Evolutionary conservation across 768 basidiomycete species (phyloP).

Genomic region (Boletus pseudo-olivaceus): DNA sequence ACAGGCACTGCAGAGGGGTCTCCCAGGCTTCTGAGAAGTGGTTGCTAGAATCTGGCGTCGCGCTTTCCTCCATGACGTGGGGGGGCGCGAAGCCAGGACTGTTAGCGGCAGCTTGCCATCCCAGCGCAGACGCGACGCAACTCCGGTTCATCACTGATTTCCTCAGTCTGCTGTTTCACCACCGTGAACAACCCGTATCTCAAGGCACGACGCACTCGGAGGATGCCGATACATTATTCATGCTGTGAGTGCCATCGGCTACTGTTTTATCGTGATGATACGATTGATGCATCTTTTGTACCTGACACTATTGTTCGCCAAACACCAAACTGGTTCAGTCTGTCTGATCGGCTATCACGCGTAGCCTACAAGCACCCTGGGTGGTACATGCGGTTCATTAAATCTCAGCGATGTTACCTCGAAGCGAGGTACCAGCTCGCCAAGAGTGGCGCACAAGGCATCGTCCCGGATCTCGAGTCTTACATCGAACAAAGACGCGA

Average conservation of each 20-base stretch:
- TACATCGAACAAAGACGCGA: slow-evolving; percentile 48
- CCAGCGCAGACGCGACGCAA: slow-evolving; percentile 55
- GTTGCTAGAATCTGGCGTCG: slow-evolving; percentile 21
- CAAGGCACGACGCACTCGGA: not conserved
- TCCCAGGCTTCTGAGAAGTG: slow-evolving; percentile 30
- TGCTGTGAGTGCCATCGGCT: slow-evolving; percentile 17
- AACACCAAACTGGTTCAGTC: slow-evolving; percentile 22
- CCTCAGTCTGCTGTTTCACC: slow-evolving; percentile 40
- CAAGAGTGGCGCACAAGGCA: slow-evolving; percentile 17
- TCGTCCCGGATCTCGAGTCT: slow-evolving; percentile 41
- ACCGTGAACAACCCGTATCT: slow-evolving; percentile 29
- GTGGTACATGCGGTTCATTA: slow-evolving; percentile 44
- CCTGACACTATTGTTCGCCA: not conserved
- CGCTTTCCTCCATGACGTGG: slow-evolving; percentile 23
- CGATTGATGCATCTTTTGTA: slow-evolving; percentile 2
- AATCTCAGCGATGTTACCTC: slow-evolving; percentile 32
- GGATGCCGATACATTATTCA: slow-evolving; percentile 14
- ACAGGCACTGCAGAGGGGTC: slow-evolving; percentile 26
- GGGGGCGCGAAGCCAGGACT: slow-evolving; percentile 42
- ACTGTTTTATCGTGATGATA: slow-evolving; percentile 1
- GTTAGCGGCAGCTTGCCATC: slow-evolving; percentile 57
- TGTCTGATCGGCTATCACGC: slow-evolving; percentile 38
- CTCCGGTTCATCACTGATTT: slow-evolving; percentile 51
- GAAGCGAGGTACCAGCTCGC: slow-evolving; percentile 33
- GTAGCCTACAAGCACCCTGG: slow-evolving; percentile 31